Evolutionary conservation across 2,329 filamentous ascomycete genomes (phyloP).

Genomic region (Penicillium sp.): DNA sequence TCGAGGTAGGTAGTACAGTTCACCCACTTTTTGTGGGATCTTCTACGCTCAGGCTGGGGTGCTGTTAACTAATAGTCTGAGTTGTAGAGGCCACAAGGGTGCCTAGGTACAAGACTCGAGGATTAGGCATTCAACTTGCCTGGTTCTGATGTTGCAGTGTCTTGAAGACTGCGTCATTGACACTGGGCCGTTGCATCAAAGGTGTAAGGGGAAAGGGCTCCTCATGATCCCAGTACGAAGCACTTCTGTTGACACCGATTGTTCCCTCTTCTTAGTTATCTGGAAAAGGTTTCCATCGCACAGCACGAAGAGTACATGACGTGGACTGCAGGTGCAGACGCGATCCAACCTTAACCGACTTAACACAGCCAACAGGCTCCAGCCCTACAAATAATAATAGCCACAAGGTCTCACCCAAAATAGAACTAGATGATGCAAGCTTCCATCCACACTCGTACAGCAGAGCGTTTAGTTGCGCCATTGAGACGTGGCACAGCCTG

Average conservation of each 20-base stretch:
- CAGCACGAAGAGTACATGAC: background rate
- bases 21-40: no score
- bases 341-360: background rate
- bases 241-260: background rate
- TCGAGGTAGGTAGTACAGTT: no score
- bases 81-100: no score
- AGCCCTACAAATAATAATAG: conserved; percentile 12
- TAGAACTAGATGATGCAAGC: background rate
- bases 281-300: background rate
- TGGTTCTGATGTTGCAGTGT: background rate
- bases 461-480: background rate
- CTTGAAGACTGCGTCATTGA: background rate
- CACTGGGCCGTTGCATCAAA: background rate
- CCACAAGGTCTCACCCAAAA: background rate
- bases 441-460: background rate
- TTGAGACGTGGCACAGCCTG: background rate
- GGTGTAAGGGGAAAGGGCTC: background rate
- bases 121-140: no score
- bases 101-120: no score
- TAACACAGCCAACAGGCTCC: background rate
- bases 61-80: no score
- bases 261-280: background rate
- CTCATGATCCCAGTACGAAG: background rate
- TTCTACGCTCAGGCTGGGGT: no score
- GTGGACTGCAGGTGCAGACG: background rate